These are phyloP conservation scores for Pisolithus microcarpus DNA, from an alignment of 768 basidiomycete genomes.

Conservation along the genomic window DNA sequence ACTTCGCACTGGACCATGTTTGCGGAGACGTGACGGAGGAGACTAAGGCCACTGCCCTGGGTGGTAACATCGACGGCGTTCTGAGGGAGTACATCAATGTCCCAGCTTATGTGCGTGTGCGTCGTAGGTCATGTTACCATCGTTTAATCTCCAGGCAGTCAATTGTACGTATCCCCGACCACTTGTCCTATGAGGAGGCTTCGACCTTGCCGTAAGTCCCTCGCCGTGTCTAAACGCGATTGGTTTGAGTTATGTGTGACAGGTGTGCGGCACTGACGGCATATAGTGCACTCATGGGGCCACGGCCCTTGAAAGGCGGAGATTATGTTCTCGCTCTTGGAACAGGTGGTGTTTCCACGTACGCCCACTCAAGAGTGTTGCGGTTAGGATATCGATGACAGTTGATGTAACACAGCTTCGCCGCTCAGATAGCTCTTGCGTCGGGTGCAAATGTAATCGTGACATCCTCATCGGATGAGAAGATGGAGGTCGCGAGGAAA, in stretches of 20 bases:
- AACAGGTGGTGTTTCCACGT: constrained; percentile 53
- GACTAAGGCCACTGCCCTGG: constrained; percentile 30
- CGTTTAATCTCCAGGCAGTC: constrained; percentile 24
- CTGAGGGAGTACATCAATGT: constrained; percentile 13
- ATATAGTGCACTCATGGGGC: constrained; percentile 51
- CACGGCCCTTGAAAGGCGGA: constrained; percentile 46
- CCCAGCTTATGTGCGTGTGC: constrained; percentile 43
- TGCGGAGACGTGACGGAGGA: too few species aligned
- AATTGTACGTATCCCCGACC: constrained; percentile 45
- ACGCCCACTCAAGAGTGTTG: constrained; percentile 4
- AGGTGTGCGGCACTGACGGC: constrained; percentile 59
- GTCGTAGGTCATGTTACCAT: neutral
- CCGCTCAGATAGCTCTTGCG: constrained; percentile 52
- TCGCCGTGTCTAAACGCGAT: neutral
- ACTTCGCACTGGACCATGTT: too few species aligned
- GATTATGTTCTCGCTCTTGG: constrained; percentile 52
- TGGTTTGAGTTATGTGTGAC: neutral
- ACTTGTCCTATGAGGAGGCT: constrained; percentile 43
- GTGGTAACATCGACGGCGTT: constrained; percentile 44
- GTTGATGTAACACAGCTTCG: constrained; percentile 36
- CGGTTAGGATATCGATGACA: neutral
- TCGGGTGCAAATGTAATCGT: constrained; percentile 58
- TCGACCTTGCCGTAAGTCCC: constrained; percentile 50
- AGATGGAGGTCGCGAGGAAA: constrained; percentile 44
- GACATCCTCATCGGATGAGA: constrained; percentile 62